Evolutionary conservation across 1,139 yeast species (phyloP).

Genomic region (Lodderomyces elongisporus): DNA sequence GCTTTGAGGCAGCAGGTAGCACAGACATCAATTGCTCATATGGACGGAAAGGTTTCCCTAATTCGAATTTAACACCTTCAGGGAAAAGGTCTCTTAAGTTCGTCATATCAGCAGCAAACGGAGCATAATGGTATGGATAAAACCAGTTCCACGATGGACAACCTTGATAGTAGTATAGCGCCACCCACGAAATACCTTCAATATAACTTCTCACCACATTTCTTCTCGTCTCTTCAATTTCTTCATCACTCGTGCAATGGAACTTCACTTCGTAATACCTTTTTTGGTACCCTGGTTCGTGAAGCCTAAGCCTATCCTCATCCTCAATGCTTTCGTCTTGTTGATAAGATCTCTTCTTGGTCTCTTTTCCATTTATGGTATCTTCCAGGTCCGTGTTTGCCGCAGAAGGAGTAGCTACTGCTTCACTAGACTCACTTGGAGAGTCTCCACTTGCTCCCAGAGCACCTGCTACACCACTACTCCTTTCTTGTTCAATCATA

Average conservation of each 20-base stretch:
- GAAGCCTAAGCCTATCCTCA: conserved; percentile 55
- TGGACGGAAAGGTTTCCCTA: conserved; percentile 83
- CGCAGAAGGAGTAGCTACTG: conserved; percentile 13
- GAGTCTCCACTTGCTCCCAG: conserved; percentile 35
- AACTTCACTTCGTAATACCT: conserved; percentile 81
- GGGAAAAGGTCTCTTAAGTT: conserved; percentile 44
- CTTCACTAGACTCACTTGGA: conserved; percentile 15
- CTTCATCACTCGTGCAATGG: conserved; percentile 49
- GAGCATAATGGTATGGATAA: conserved; percentile 96
- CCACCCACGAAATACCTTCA: conserved; percentile 95
- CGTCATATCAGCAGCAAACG: conserved; percentile 85
- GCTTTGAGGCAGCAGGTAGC: conserved; percentile 94
- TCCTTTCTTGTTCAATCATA: background rate
- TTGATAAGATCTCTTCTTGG: conserved; percentile 16
- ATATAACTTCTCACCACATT: conserved; percentile 70
- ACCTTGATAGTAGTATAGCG: conserved; percentile 91
- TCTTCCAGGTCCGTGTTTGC: conserved; percentile 6
- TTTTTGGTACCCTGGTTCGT: conserved; percentile 84
- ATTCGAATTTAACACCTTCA: conserved; percentile 55
- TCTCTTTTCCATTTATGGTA: conserved; percentile 10
- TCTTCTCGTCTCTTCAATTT: conserved; percentile 50
- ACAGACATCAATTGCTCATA: conserved; percentile 98
- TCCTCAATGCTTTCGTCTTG: conserved; percentile 12
- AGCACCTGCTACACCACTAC: too few relatives aligned
- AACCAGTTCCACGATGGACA: conserved; percentile 99